These are phyloP conservation scores for Cymbidium sinense DNA, from an alignment of 106 monocot genomes.

Conservation along the genomic window DNA sequence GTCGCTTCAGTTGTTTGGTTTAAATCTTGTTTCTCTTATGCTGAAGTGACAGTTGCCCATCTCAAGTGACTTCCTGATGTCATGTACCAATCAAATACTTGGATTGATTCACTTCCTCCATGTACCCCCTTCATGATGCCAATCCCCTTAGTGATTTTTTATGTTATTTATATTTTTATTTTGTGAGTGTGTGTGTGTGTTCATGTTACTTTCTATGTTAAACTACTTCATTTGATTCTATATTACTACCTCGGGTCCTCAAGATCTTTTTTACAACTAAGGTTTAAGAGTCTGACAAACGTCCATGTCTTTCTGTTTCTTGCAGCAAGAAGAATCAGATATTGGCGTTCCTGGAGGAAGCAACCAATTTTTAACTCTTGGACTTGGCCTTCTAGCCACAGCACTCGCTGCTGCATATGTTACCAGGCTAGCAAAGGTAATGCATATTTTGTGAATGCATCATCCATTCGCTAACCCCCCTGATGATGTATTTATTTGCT, in stretches of 20 bases:
- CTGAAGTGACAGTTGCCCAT: too few relatives aligned
- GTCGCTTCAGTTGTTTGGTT: too few relatives aligned
- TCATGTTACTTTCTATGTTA: not conserved
- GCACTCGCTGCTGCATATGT: conserved; percentile 90
- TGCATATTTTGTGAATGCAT: conserved; percentile 1
- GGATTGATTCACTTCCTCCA: not conserved
- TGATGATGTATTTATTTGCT: not conserved
- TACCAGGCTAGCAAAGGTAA: conserved; percentile 89
- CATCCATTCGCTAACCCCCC: not conserved
- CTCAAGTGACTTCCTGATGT: not conserved
- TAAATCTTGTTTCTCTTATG: too few relatives aligned
- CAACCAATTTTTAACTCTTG: conserved; percentile 69
- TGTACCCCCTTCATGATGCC: not conserved
- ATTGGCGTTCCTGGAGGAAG: conserved; percentile 67
- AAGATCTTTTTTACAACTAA: not conserved
- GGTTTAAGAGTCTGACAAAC: not conserved
- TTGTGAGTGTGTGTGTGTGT: too few relatives aligned
- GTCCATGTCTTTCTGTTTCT: conserved; percentile 2
- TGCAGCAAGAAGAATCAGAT: conserved; percentile 92
- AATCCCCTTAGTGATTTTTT: not conserved
- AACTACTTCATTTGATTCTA: not conserved
- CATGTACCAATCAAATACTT: not conserved
- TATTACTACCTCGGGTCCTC: not conserved
- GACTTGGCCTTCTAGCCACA: conserved; percentile 77
- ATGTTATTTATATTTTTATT: too few relatives aligned